Conservation (phyloP, 176 grass and related monocot genomes). For the Dendrocalamus sinicus region DNA sequence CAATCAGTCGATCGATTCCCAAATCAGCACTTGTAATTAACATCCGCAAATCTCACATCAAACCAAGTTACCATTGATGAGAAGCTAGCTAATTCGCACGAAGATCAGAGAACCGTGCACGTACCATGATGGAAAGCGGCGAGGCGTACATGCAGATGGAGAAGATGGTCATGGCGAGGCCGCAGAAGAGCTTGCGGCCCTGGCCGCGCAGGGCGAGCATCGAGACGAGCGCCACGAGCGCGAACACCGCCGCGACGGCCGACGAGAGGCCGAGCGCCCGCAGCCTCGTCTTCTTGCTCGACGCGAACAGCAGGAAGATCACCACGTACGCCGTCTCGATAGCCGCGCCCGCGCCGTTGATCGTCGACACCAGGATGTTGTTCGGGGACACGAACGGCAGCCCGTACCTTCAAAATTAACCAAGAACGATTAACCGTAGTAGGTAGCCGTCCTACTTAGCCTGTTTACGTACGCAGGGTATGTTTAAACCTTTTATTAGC, state of each 20-base stretch:
- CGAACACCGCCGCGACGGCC: constrained; percentile 58
- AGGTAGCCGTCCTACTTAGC: no score
- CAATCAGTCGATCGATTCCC: not conserved
- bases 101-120: not conserved
- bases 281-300: constrained; percentile 48
- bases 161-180: constrained; percentile 72
- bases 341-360: constrained; percentile 74
- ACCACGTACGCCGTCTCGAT: constrained; percentile 83
- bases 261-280: constrained; percentile 61
- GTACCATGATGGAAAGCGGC: constrained; percentile 94
- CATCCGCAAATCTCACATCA: not conserved
- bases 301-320: constrained; percentile 73
- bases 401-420: constrained; percentile 64
- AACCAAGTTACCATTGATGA: not conserved
- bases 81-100: not conserved
- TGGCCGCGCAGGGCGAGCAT: constrained; percentile 60
- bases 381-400: constrained; percentile 91
- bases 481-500: not conserved
- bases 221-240: constrained; percentile 62
- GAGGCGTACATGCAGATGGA: constrained; percentile 99
- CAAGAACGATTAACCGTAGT: not conserved
- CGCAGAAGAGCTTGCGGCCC: constrained; percentile 72
- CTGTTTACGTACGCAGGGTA: no score
- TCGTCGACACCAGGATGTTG: constrained; percentile 87
- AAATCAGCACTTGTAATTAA: not conserved